phyloP scores from a whole-genome alignment of 2,329 filamentous ascomycete species.

The Xylaria sp. region DNA sequence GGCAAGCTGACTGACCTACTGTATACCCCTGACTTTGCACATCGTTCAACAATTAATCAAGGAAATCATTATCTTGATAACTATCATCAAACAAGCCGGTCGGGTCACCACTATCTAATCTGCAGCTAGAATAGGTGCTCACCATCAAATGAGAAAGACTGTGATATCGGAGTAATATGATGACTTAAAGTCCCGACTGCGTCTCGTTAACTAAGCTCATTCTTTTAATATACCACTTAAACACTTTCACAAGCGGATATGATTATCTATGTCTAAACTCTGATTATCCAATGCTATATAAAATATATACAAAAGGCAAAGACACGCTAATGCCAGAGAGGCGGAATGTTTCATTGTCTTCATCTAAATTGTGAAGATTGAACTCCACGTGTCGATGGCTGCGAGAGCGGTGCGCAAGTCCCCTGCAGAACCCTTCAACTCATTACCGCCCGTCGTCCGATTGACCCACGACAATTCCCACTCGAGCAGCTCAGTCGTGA shows the following conservation, averaged over 20 bases:
- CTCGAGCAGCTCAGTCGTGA: conserved; percentile 27
- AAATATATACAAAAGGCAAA: conserved; percentile 1
- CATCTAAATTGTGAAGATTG: conserved; percentile 16
- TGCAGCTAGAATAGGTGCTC: no score
- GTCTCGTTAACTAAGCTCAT: background rate
- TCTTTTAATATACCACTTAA: background rate
- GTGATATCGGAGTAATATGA: background rate
- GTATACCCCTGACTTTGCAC: no score
- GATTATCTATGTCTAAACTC: conserved; percentile 1
- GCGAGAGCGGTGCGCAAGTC: conserved; percentile 18
- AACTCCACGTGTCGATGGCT: conserved; percentile 4
- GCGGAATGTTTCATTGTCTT: background rate
- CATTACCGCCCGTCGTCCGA: conserved; percentile 22
- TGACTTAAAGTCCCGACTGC: background rate
- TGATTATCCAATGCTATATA: background rate
- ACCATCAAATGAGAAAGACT: no score
- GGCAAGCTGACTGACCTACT: background rate
- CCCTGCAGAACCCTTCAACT: background rate
- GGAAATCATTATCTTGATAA: no score
- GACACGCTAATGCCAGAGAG: background rate
- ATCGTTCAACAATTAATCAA: no score
- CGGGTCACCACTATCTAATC: no score
- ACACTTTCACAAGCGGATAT: background rate
- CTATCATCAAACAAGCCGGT: no score
- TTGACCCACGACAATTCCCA: conserved; percentile 36